Conservation (phyloP, 345 rosid species). For the Salix koriyanagi region DNA sequence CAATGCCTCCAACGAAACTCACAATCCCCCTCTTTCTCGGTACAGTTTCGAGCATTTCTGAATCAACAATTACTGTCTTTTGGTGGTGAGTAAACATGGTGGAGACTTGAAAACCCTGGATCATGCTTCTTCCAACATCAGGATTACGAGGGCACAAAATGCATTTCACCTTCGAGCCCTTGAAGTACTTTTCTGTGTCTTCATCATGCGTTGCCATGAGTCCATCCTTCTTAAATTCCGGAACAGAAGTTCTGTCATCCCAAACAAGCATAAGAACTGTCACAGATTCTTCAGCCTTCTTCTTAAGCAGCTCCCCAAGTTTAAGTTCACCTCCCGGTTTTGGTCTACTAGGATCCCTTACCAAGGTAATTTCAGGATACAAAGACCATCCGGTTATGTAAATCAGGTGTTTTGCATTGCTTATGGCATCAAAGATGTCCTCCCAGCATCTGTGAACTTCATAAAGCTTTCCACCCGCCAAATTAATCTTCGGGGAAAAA, state of each 20-base stretch:
- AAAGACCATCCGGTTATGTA: constrained; percentile 89
- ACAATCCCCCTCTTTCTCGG: constrained; percentile 46
- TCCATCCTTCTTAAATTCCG: constrained; percentile 43
- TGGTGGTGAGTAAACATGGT: constrained; percentile 82
- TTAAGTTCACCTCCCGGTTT: constrained; percentile 27
- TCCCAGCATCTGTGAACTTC: constrained; percentile 69
- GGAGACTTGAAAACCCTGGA: constrained; percentile 43
- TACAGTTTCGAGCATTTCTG: constrained; percentile 20
- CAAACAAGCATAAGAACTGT: constrained; percentile 67
- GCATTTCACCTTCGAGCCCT: constrained; percentile 53
- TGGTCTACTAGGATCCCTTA: constrained; percentile 47
- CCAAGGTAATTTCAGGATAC: constrained; percentile 41
- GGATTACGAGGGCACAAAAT: constrained; percentile 61
- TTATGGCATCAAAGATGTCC: constrained; percentile 64
- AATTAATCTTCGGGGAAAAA: constrained; percentile 25
- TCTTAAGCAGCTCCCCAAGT: constrained; percentile 55
- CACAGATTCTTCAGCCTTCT: constrained; percentile 60
- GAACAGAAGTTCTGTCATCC: constrained; percentile 71
- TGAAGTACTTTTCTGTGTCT: constrained; percentile 51
- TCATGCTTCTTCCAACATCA: constrained; percentile 34
- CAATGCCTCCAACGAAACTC: constrained; percentile 85
- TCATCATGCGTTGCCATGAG: constrained; percentile 78
- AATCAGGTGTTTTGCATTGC: constrained; percentile 51
- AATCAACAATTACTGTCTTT: constrained; percentile 62
- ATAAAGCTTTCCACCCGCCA: constrained; percentile 16